Evolutionary conservation across 495 filamentous ascomycete genomes (phyloP).

Genomic region (Talaromyces wortmannii): DNA sequence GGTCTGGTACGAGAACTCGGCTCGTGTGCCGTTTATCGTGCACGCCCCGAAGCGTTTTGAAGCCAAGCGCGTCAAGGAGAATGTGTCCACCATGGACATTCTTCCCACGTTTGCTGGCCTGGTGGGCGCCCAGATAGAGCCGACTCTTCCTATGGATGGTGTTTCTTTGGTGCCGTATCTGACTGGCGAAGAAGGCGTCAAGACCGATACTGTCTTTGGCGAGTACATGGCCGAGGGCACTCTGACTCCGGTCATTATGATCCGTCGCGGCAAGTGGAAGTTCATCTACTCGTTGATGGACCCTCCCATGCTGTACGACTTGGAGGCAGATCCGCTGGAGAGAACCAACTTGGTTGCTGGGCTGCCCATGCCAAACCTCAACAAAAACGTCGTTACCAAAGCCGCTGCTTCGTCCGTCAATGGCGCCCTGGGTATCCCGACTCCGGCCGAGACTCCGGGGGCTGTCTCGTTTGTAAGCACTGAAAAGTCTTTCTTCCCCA

Average conservation of each 20-base stretch:
- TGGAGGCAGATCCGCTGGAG: slow-evolving; percentile 67
- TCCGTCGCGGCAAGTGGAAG: slow-evolving; percentile 75
- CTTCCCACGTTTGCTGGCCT: slow-evolving; percentile 78
- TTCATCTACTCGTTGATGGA: slow-evolving; percentile 76
- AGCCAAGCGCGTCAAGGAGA: slow-evolving; percentile 62
- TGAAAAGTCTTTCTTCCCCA: slow-evolving; percentile 20
- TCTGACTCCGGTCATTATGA: slow-evolving; percentile 84
- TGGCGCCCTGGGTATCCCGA: slow-evolving; percentile 22
- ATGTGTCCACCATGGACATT: slow-evolving; percentile 81
- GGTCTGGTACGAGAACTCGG: slow-evolving; percentile 80
- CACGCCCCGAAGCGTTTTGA: slow-evolving; percentile 61
- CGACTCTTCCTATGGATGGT: slow-evolving; percentile 69
- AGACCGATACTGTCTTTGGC: slow-evolving; percentile 70
- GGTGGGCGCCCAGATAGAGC: slow-evolving; percentile 56
- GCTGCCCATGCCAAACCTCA: slow-evolving; percentile 15
- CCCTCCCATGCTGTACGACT: slow-evolving; percentile 71
- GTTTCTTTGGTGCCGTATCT: slow-evolving; percentile 66
- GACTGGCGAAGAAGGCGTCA: slow-evolving; percentile 43
- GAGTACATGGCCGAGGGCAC: slow-evolving; percentile 91
- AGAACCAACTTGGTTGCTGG: slow-evolving; percentile 57
- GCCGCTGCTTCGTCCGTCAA: slow-evolving; percentile 4
- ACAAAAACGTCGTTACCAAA: not conserved
- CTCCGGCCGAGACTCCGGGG: slow-evolving; percentile 21
- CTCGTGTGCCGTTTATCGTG: slow-evolving; percentile 74
- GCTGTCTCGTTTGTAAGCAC: slow-evolving; percentile 15